Evolutionary conservation across 2,329 filamentous ascomycete species (phyloP), one percentile per base, ranked within the genome.

Genomic region (Talaromyces rugulosus): DNA sequence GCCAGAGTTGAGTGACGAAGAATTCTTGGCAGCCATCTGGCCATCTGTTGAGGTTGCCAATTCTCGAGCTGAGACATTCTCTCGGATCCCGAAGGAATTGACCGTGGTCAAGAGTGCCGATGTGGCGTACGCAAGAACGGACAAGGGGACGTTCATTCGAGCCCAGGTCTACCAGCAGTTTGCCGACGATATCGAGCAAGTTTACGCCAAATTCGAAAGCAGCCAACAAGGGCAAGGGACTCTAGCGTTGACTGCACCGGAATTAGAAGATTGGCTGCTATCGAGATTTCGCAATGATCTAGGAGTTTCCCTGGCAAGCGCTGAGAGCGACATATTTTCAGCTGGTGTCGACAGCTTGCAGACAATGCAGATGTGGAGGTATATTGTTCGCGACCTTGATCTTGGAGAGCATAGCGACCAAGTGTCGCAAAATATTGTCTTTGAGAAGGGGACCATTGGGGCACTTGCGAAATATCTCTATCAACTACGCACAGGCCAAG

Each of bases 321-420:
- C 75, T 53, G 79, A 81, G 18, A 78, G 80, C 0, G 86, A 89
- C 68, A 84, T 89, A 67, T 89, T 88, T 67, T 73, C 78, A 0
- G 72, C 79, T 0, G 86, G 86, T 0, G 75, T 87, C 1, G 86
- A 88, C 69, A 85, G 82, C 53, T 71, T 88, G 30, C 83, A 86
- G 64, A 82, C 84, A 1, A 85, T 86, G 31, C 80, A 81, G 58
- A 80, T 86, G 62, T 80, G 86, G 64, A 77, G 78, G 16, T 71
- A 76, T 1, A 81, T 89, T 31, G 72, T 83, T 59, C 79, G 80
- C 12, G 75, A 80, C 0, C 68, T 88, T 2, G 78, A 85, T 30
- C 66, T 85, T 1, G 76, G 78, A 1, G 79, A 80, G n/a, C 44
- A 0, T 73, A 78, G 14, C 70, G 75, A 9, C 70, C 30, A 16